Conservation (phyloP, 768 basidiomycete genomes). For the Lactifluus hygrophoroides region DNA sequence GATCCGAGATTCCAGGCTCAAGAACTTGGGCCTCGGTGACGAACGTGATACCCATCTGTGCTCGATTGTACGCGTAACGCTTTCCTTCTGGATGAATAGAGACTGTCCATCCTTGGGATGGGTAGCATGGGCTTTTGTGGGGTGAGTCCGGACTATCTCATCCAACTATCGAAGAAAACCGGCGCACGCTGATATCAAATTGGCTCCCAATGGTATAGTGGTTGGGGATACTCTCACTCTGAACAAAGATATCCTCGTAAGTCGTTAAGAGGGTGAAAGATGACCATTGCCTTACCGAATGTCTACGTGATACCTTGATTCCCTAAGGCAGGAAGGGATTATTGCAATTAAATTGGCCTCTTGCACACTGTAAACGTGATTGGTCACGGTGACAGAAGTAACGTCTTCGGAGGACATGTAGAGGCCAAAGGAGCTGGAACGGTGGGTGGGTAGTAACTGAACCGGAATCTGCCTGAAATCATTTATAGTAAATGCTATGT, state of each 20-base stretch:
- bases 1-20: background rate
- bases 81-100: constrained; percentile 11
- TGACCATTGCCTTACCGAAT: background rate
- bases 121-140: background rate
- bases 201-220: background rate
- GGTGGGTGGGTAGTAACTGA: too few relatives aligned
- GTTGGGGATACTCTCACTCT: background rate
- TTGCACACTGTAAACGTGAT: background rate
- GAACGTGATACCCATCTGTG: background rate
- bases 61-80: background rate
- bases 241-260: background rate
- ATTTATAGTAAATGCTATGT: too few relatives aligned
- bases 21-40: constrained; percentile 1
- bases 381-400: background rate
- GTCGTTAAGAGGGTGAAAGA: too few relatives aligned
- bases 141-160: background rate
- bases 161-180: background rate
- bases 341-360: background rate
- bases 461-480: too few relatives aligned
- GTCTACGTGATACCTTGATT: background rate
- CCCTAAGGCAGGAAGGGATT: background rate
- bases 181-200: constrained; percentile 1
- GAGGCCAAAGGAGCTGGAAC: too few relatives aligned
- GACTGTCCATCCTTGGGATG: background rate
- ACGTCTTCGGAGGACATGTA: background rate